Conservation (phyloP, 177 flowering plant species). For the Vitis hybrid region DNA sequence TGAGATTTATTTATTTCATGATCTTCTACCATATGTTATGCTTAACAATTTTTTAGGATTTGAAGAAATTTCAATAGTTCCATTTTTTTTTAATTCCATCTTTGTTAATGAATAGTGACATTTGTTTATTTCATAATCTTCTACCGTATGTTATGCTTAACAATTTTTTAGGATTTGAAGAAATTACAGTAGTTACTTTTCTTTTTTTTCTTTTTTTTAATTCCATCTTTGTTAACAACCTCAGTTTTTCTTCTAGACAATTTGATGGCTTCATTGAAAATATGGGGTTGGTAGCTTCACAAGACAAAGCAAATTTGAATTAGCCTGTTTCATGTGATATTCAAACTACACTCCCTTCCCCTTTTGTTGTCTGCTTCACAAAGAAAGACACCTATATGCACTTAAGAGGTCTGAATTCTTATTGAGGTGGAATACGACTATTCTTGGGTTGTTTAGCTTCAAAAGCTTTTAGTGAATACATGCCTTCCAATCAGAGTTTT, state of each 20-base stretch:
- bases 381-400: background rate
- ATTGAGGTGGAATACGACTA: background rate
- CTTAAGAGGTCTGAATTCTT: background rate
- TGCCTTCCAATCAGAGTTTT: background rate
- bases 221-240: background rate
- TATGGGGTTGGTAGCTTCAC: background rate
- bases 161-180: background rate
- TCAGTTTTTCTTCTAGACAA: background rate
- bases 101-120: background rate
- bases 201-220: background rate
- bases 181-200: background rate
- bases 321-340: no score
- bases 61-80: background rate
- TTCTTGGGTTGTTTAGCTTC: background rate
- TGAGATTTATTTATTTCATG: background rate
- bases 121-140: background rate
- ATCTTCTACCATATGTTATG: slow-evolving; percentile 2
- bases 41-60: background rate
- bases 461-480: background rate
- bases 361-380: background rate
- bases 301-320: background rate
- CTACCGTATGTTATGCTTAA: slow-evolving; percentile 3
- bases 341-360: background rate
- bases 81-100: background rate
- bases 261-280: background rate